These are phyloP conservation scores for Cyclostephanos invisitatus DNA, from an alignment of 108 stramenopile genomes.

Conservation along the genomic window DNA sequence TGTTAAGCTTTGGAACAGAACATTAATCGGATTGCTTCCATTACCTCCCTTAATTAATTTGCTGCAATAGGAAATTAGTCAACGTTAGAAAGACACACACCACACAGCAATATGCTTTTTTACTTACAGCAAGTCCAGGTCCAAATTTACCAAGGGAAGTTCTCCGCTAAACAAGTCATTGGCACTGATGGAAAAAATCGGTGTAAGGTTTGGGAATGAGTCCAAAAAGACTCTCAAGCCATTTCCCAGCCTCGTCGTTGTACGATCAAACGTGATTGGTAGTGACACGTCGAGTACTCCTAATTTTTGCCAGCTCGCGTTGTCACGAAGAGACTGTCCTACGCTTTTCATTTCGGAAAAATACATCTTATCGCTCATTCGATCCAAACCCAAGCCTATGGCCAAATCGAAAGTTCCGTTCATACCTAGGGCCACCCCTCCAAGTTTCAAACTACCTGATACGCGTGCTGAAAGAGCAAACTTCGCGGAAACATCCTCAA, in stretches of 20 bases:
- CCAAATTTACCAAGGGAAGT: conserved; percentile 7
- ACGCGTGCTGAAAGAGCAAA: conserved; percentile 16
- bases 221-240: conserved; percentile 4
- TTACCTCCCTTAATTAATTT: conserved; percentile 15
- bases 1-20: conserved; percentile 12
- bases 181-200: conserved; percentile 17
- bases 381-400: conserved; percentile 23
- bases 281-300: conserved; percentile 23
- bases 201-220: neutral
- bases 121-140: conserved; percentile 25
- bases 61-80: neutral
- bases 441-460: conserved; percentile 12
- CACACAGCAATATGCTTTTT: neutral
- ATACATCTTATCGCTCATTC: conserved; percentile 17
- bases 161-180: conserved; percentile 19
- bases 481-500: conserved; percentile 32
- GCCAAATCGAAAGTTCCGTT: conserved; percentile 23
- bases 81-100: neutral
- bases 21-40: conserved; percentile 5
- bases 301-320: conserved; percentile 27
- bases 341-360: conserved; percentile 16
- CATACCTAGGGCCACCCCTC: conserved; percentile 13
- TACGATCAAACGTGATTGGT: conserved; percentile 7
- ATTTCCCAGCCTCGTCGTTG: neutral
- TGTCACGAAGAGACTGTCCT: conserved; percentile 9